Conservation (phyloP, 129 eudicot genomes). For the Flaveria ramosissima region DNA sequence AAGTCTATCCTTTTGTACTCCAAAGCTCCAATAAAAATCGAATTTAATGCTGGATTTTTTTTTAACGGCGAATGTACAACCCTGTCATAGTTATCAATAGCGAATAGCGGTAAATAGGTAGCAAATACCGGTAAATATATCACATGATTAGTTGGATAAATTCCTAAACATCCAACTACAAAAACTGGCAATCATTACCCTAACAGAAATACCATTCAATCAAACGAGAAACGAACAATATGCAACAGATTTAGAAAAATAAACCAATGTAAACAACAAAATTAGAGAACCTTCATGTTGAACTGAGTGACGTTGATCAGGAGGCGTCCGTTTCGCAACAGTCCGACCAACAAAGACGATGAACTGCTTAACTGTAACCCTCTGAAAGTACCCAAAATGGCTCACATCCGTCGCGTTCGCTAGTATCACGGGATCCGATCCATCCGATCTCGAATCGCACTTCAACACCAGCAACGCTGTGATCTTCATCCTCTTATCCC, state of each 20-base stretch:
- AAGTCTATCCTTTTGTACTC: neutral
- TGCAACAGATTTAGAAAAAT: neutral
- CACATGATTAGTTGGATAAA: neutral
- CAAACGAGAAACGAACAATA: neutral
- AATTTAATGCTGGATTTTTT: neutral
- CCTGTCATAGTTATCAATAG: too few relatives aligned
- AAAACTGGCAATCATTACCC: neutral
- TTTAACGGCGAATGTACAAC: too few relatives aligned
- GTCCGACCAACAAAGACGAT: conserved; percentile 84
- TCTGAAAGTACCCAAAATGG: conserved; percentile 82
- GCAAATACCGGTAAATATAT: neutral
- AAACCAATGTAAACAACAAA: neutral
- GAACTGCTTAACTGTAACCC: conserved; percentile 75
- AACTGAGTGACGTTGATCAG: conserved; percentile 85
- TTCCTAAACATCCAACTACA: neutral
- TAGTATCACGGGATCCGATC: conserved; percentile 71
- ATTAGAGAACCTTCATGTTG: conserved; percentile 71
- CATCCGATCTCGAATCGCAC: conserved; percentile 46
- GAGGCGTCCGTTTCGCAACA: conserved; percentile 79
- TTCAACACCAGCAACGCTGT: conserved; percentile 77
- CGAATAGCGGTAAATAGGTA: too few relatives aligned
- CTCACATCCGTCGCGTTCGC: conserved; percentile 77
- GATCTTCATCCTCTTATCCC: conserved; percentile 63
- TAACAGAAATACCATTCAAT: neutral
- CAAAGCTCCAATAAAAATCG: neutral